Evolutionary conservation across 2,329 filamentous ascomycete species (phyloP).

Genomic region (Corinectria fuckeliana): DNA sequence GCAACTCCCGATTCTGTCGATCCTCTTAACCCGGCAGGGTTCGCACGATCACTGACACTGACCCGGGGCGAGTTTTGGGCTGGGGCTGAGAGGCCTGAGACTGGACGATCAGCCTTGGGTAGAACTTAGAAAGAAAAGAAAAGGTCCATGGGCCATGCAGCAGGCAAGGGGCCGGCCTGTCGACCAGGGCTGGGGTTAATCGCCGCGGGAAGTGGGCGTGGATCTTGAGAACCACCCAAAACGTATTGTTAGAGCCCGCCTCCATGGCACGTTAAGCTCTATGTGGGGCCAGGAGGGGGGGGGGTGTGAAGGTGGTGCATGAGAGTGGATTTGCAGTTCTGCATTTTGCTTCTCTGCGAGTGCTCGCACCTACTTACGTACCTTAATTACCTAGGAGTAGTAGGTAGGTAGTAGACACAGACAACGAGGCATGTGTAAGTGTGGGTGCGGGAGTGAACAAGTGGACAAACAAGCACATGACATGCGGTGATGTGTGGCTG

Average conservation of each 20-base stretch:
- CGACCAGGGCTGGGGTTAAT: conserved; percentile 26
- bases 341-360: background rate
- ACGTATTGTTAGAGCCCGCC: conserved; percentile 18
- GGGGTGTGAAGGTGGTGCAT: conserved; percentile 1
- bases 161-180: conserved; percentile 7
- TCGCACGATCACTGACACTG: conserved; percentile 9
- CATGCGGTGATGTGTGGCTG: conserved; percentile 9
- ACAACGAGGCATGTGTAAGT: background rate
- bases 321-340: conserved; percentile 3
- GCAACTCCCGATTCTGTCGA: conserved; percentile 9
- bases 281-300: conserved; percentile 6
- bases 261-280: conserved; percentile 16
- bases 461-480: background rate
- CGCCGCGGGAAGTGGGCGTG: conserved; percentile 37
- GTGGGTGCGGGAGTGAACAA: conserved; percentile 2
- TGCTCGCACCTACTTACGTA: background rate
- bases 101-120: background rate
- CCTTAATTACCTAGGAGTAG: too few species aligned
- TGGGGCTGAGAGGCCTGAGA: conserved; percentile 2
- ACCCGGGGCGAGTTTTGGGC: conserved; percentile 11
- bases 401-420: background rate
- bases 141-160: conserved; percentile 8
- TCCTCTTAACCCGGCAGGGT: conserved; percentile 12
- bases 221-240: conserved; percentile 30
- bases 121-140: background rate